phyloP scores from a whole-genome alignment of 2,329 filamentous ascomycete species.

The Endocalyx cinctus region DNA sequence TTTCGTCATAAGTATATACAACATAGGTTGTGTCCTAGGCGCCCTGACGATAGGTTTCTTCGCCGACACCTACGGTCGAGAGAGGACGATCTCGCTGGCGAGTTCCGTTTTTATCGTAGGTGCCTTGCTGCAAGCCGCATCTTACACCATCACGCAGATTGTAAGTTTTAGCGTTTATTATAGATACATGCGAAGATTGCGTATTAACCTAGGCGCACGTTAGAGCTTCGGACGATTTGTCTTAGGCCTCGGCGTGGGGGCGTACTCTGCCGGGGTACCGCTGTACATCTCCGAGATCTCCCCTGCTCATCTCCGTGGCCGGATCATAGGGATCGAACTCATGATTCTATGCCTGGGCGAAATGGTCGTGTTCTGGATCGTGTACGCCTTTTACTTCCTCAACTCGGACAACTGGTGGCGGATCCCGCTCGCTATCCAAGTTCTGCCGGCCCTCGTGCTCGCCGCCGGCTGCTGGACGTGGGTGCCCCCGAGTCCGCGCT shows the following conservation, averaged over 20 bases:
- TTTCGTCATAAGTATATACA: slow-evolving; percentile 27
- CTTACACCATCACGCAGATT: slow-evolving; percentile 21
- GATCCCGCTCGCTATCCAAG: slow-evolving; percentile 29
- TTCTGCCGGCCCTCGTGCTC: slow-evolving; percentile 25
- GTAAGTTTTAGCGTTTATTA: slow-evolving; percentile 14
- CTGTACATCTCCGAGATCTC: slow-evolving; percentile 27
- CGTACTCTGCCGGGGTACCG: slow-evolving; percentile 26
- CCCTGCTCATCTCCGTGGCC: slow-evolving; percentile 22
- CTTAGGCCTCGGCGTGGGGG: slow-evolving; percentile 24
- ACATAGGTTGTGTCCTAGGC: slow-evolving; percentile 25
- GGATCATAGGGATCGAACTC: slow-evolving; percentile 24
- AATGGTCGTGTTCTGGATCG: slow-evolving; percentile 26
- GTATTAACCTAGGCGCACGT: too few relatives aligned
- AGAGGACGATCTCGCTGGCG: slow-evolving; percentile 24
- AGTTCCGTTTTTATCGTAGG: slow-evolving; percentile 22
- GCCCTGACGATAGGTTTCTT: slow-evolving; percentile 23
- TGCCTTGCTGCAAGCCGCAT: slow-evolving; percentile 18
- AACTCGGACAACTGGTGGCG: slow-evolving; percentile 28
- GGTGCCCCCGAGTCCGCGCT: slow-evolving; percentile 22
- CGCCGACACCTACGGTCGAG: slow-evolving; percentile 23
- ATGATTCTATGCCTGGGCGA: slow-evolving; percentile 29
- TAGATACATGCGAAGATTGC: too few relatives aligned
- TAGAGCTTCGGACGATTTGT: slow-evolving; percentile 21
- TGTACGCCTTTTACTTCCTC: slow-evolving; percentile 24
- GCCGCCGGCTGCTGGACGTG: slow-evolving; percentile 21